Evolutionary conservation across 768 basidiomycete genomes (phyloP), one percentile per base, ranked within the genome.

Genomic region (Hericium alpestre): DNA sequence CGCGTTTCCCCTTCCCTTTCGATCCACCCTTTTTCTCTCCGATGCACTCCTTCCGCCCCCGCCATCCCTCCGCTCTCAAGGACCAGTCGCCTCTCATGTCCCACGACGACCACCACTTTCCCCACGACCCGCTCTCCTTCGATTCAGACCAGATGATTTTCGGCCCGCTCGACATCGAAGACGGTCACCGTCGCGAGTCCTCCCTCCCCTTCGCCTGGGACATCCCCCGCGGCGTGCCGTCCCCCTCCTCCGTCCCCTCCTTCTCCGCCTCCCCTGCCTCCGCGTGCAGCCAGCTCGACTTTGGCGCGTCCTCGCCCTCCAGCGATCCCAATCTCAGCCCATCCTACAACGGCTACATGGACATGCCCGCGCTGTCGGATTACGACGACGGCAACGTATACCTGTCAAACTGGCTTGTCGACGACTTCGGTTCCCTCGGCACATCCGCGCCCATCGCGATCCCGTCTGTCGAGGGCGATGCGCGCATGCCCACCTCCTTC

Each of bases 401-500:
- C 65, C 49, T 51, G 15, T 71, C 78, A 0, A 73, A 77, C 59
- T 88, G 86, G 86, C 74, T 87, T 54, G 76, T 79, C 64, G 86
- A 88, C 68, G 81, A 83, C 52, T 56, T 68, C 25, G 64, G 69
- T 25, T 43, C 71, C 27, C 59, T 68, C 25, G 69, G 70, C 41
- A 67, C 72, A 58, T 64, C 77, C 8, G 78, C 83, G 0, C 85
- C 87, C 23, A 83, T 86, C 63, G 77, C 83, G 60, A 84, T 84
- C 54, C 81, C 66, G 27, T 50, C 60, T 32, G 73, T 77, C 4
- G 65, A 72, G 37, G 73, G 72, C 66, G 65, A 71, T 16, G 72
- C 74, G 57, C 69, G 72, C 8, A 73, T 77, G 20, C 16, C 49
- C 7, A 69, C 76, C n/a, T 67, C 77, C 4, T 81, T 81, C 66